Evolutionary conservation across 2,329 filamentous ascomycete genomes (phyloP).

Genomic region (Leptodontidium sp.): DNA sequence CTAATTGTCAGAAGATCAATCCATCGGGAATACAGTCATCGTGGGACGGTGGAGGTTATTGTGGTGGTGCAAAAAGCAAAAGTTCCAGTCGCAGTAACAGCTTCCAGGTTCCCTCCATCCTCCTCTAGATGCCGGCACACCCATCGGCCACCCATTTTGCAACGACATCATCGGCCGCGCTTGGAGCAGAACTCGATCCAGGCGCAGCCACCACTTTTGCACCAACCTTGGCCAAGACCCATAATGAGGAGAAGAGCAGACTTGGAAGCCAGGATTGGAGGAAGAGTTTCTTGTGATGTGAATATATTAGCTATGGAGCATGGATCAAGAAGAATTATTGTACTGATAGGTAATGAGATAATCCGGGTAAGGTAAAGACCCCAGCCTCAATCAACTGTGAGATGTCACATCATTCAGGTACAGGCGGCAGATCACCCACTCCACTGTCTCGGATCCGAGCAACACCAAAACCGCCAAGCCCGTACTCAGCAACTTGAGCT

Average conservation of each 20-base stretch:
- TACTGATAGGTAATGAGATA: not conserved
- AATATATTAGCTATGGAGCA: not conserved
- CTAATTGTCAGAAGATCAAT: conserved; percentile 23
- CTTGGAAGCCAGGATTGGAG: not conserved
- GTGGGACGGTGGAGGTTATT: conserved; percentile 1
- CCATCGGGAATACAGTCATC: conserved; percentile 21
- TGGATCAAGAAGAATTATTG: not conserved
- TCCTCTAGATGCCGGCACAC: not conserved
- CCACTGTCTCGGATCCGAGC: conserved; percentile 3
- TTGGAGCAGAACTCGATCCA: conserved; percentile 9
- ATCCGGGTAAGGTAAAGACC: conserved; percentile 3
- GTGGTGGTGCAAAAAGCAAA: conserved; percentile 27
- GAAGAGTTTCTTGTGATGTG: not conserved
- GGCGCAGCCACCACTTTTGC: conserved; percentile 12
- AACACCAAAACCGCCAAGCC: conserved; percentile 17
- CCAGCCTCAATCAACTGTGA: not conserved
- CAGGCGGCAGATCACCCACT: conserved; percentile 6
- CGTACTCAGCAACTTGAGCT: not conserved
- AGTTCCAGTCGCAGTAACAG: not conserved
- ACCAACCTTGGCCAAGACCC: not conserved
- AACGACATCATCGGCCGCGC: conserved; percentile 27
- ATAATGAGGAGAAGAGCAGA: not conserved
- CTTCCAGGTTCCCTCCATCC: not conserved
- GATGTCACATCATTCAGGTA: conserved; percentile 13
- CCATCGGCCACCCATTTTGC: conserved; percentile 18